A percentile compares a stretch with the other conserved stretches of the same genome.
Evolutionary conservation across 192 early-diverging fungal genomes (phyloP).

Genomic region (Allomyces javanicus): DNA sequence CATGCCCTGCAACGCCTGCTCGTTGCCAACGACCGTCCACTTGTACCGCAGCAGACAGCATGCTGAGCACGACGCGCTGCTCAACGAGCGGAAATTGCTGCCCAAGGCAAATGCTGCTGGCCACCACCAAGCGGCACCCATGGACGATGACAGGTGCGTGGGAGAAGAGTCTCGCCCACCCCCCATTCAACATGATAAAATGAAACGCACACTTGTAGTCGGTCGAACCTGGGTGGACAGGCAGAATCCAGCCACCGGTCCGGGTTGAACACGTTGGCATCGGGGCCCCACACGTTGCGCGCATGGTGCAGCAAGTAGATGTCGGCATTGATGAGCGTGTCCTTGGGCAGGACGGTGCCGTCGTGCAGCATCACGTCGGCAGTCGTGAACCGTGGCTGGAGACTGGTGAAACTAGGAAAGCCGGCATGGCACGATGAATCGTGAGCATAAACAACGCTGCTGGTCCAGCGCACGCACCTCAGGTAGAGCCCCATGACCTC

Average conservation of each 20-base stretch:
- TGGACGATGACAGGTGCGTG: constrained; percentile 17
- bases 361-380: neutral
- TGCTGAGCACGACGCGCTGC: constrained; percentile 31
- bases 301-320: neutral
- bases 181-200: constrained; percentile 5
- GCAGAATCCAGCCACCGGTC: constrained; percentile 3
- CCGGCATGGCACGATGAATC: no score
- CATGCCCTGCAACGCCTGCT: neutral
- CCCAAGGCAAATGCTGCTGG: constrained; percentile 33
- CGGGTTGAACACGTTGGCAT: neutral
- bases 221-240: constrained; percentile 10
- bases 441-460: no score
- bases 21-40: constrained; percentile 10
- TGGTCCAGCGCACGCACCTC: neutral
- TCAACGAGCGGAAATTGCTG: constrained; percentile 34
- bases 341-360: neutral
- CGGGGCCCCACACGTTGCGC: neutral
- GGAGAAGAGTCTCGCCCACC: constrained; percentile 12
- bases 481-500: neutral
- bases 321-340: neutral
- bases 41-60: constrained; percentile 22
- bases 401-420: neutral
- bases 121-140: constrained; percentile 34
- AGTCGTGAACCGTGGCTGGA: neutral
- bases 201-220: neutral